Evolutionary conservation across 2,329 filamentous ascomycete species (phyloP).

Genomic region (Ascosphaera apis): DNA sequence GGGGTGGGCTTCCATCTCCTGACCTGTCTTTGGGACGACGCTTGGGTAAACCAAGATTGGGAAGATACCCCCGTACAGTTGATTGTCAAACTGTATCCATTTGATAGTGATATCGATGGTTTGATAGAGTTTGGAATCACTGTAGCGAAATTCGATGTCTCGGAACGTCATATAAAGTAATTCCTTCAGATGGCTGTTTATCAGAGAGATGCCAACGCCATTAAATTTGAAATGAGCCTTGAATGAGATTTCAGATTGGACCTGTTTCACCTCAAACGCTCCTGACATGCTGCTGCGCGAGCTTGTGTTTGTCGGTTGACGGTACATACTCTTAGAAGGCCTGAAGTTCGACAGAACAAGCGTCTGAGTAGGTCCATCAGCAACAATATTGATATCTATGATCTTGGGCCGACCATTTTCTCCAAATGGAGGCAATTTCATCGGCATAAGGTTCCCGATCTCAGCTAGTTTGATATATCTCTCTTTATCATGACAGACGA

Average conservation of each 20-base stretch:
- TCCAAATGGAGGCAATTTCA: conserved; percentile 54
- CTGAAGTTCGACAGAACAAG: conserved; percentile 88
- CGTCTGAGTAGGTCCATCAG: conserved; percentile 86
- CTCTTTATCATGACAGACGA: conserved; percentile 57
- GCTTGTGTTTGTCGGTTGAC: conserved; percentile 31
- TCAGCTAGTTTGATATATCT: conserved; percentile 86
- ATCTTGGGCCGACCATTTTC: conserved; percentile 51
- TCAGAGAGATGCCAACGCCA: conserved; percentile 75
- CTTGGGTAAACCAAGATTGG: conserved; percentile 92
- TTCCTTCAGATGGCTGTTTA: conserved; percentile 81
- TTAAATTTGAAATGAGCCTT: conserved; percentile 70
- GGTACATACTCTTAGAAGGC: conserved; percentile 77
- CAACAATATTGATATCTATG: conserved; percentile 88
- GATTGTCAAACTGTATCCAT: conserved; percentile 98
- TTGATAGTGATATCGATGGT: conserved; percentile 79
- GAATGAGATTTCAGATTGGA: conserved; percentile 73
- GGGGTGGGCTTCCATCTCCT: conserved; percentile 88
- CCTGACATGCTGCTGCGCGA: conserved; percentile 37
- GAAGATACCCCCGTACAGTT: conserved; percentile 94
- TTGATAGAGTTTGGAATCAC: conserved; percentile 82
- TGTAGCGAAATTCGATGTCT: conserved; percentile 75
- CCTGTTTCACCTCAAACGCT: conserved; percentile 83
- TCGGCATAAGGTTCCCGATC: conserved; percentile 85
- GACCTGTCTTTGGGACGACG: conserved; percentile 88
- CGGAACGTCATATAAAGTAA: conserved; percentile 82